Conservation (phyloP, 345 rosid genomes). For the sweet orange (Citrus sinensis) region DVS_A1.0 CM039162.1:11428001-11428500, state of each 20-base stretch:
- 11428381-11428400: not conserved
- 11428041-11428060: slow-evolving; percentile 97
- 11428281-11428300: not conserved
- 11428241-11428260: not conserved
- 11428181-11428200: not conserved
- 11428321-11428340: not conserved
- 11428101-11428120: slow-evolving; percentile 86
- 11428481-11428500: not conserved
- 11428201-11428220: not conserved
- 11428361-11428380: not conserved
- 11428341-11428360: not conserved
- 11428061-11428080: slow-evolving; percentile 96
- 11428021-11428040: slow-evolving; percentile 80
- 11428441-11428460: not conserved
- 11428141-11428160: slow-evolving; percentile 93
- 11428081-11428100: slow-evolving; percentile 94
- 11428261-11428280: not conserved
- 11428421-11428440: not conserved
- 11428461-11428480: not conserved
- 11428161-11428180: slow-evolving; percentile 67
- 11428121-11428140: slow-evolving; percentile 77
- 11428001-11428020: slow-evolving; percentile 72
- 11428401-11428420: not conserved
- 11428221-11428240: not conserved
- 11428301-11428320: not conserved